These are phyloP conservation scores for Beauveria medogensis DNA, from an alignment of 2,329 filamentous ascomycete species.

Conservation along the genomic window DNA sequence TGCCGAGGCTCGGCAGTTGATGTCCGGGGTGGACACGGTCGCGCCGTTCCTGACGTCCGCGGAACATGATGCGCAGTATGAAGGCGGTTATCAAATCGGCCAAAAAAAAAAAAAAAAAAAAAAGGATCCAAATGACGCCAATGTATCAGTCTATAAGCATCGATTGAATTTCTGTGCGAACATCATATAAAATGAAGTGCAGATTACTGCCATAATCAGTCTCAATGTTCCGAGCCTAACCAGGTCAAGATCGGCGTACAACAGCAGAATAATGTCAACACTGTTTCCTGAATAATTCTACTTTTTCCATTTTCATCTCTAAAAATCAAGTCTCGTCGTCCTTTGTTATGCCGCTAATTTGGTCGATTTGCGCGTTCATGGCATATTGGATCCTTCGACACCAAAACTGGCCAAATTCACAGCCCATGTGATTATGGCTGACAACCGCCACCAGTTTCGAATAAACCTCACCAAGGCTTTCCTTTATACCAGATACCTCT, in stretches of 20 bases:
- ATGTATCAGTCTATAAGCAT: no score
- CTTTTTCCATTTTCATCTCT: no score
- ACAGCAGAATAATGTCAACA: no score
- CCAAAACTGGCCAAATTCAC: not conserved
- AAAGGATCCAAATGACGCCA: no score
- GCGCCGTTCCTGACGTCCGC: not conserved
- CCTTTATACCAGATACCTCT: not conserved
- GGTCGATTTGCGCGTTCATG: not conserved
- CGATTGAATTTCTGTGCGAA: no score
- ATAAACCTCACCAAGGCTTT: not conserved
- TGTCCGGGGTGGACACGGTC: not conserved
- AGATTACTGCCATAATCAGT: no score
- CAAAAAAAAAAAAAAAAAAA: no score
- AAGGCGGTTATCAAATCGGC: no score
- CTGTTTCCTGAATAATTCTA: no score
- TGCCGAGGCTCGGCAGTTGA: constrained; percentile 3
- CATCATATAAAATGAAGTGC: no score
- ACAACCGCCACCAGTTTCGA: not conserved
- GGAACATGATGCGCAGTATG: not conserved
- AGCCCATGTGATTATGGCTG: not conserved
- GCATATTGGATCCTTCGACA: not conserved
- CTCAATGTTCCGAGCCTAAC: no score
- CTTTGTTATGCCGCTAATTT: not conserved
- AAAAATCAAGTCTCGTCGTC: not conserved
- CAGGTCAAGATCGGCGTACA: no score